phyloP scores from a whole-genome alignment of 2,329 filamentous ascomycete genomes.

The Paecilomyces sp. region DNA sequence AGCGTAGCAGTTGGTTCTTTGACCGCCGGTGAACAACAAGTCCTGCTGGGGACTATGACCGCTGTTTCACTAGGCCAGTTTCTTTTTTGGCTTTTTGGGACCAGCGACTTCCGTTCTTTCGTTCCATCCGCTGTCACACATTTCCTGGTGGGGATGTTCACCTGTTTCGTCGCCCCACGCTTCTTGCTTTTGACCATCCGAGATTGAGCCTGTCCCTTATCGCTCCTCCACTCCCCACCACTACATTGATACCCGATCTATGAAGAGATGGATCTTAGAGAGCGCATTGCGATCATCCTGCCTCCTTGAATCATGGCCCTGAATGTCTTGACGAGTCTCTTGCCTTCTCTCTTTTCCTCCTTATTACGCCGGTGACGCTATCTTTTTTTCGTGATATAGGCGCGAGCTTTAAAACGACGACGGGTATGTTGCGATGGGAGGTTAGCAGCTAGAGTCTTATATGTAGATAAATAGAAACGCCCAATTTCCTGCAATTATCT shows the following conservation, averaged over 20 bases:
- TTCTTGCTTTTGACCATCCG: background rate
- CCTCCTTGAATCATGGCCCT: background rate
- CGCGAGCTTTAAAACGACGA: background rate
- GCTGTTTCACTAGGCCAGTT: background rate
- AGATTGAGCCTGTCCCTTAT: background rate
- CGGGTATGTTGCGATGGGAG: background rate
- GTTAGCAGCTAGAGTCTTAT: background rate
- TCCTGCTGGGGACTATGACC: background rate
- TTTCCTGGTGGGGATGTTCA: background rate
- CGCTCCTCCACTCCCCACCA: background rate
- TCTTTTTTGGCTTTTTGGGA: background rate
- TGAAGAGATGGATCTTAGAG: background rate
- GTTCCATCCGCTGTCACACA: background rate
- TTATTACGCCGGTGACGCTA: background rate
- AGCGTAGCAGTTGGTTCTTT: conserved; percentile 53
- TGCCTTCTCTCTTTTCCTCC: background rate
- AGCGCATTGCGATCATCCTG: background rate
- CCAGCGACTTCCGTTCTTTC: background rate
- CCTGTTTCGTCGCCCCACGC: background rate
- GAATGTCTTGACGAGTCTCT: background rate
- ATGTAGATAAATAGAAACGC: background rate
- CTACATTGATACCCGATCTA: background rate
- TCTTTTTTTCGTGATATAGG: background rate
- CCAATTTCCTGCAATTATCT: background rate
- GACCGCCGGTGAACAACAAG: conserved; percentile 30